Conservation (phyloP, 768 basidiomycete genomes). For the Exsudoporus frostii region DNA sequence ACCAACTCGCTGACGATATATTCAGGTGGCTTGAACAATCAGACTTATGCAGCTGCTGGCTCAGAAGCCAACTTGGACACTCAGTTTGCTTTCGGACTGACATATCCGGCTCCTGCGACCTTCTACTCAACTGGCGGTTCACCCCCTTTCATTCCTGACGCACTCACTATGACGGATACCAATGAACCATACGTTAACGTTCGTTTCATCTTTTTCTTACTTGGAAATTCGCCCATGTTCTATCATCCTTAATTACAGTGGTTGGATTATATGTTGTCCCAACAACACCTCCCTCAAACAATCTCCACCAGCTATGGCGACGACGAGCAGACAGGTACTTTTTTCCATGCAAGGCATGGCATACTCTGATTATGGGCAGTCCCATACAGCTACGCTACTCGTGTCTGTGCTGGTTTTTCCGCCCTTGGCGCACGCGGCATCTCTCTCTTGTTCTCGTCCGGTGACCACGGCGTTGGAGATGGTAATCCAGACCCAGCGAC, state of each 20-base stretch:
- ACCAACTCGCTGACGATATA: conserved; percentile 5
- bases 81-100: conserved; percentile 64
- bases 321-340: conserved; percentile 63
- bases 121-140: conserved; percentile 63
- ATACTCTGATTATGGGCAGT: conserved; percentile 39
- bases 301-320: conserved; percentile 77
- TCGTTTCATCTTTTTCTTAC: conserved; percentile 10
- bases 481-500: conserved; percentile 49
- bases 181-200: conserved; percentile 52
- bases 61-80: conserved; percentile 65
- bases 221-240: neutral
- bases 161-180: conserved; percentile 34
- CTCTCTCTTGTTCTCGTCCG: conserved; percentile 62
- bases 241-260: conserved; percentile 38
- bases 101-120: conserved; percentile 55
- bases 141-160: conserved; percentile 56
- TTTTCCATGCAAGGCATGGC: no score
- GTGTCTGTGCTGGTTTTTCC: conserved; percentile 61
- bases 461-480: conserved; percentile 70
- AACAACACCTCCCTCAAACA: conserved; percentile 48
- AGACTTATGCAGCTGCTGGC: conserved; percentile 50
- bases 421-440: conserved; percentile 66
- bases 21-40: conserved; percentile 59
- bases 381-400: conserved; percentile 52
- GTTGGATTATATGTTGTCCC: conserved; percentile 55